These are phyloP conservation scores for Citrullus mucosospermus DNA, from an alignment of 306 rosid genomes.

Conservation along the genomic window DNA sequence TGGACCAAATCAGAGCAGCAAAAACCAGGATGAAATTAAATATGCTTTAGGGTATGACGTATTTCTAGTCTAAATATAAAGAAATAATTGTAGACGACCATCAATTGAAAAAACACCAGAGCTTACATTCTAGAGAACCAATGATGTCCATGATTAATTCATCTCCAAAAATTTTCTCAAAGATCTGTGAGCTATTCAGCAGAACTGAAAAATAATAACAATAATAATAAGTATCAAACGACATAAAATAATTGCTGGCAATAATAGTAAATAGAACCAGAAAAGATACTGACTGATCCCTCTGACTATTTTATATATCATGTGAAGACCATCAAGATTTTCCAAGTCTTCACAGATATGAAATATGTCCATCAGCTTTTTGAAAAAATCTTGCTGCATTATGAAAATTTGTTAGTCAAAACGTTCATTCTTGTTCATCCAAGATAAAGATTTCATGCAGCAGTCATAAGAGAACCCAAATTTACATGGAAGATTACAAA, in stretches of 20 bases:
- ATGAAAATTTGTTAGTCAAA: background rate
- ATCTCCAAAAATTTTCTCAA: slow-evolving; percentile 78
- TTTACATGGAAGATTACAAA: background rate
- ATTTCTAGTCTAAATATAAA: background rate
- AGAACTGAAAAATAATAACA: slow-evolving; percentile 37
- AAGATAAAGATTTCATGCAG: background rate
- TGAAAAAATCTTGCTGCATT: slow-evolving; percentile 73
- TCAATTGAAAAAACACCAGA: background rate
- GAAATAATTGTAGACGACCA: background rate
- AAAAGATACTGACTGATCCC: slow-evolving; percentile 68
- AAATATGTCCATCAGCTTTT: slow-evolving; percentile 68
- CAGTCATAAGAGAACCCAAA: background rate
- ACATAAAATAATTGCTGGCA: slow-evolving; percentile 5
- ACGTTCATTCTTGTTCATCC: background rate
- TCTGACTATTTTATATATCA: slow-evolving; percentile 80
- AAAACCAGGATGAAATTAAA: background rate
- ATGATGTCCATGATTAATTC: slow-evolving; percentile 76
- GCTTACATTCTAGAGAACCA: slow-evolving; percentile 93
- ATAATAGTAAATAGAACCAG: background rate
- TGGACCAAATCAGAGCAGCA: background rate
- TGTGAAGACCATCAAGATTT: slow-evolving; percentile 76
- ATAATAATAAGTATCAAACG: background rate
- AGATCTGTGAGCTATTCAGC: slow-evolving; percentile 68
- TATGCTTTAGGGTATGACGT: background rate
- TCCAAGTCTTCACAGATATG: slow-evolving; percentile 67